Percentiles rank a stretch among this genome's conserved stretches.
These are phyloP conservation scores for Phyllachora maydis DNA, from an alignment of 2,329 filamentous ascomycete genomes.

Conservation along the genomic window DNA sequence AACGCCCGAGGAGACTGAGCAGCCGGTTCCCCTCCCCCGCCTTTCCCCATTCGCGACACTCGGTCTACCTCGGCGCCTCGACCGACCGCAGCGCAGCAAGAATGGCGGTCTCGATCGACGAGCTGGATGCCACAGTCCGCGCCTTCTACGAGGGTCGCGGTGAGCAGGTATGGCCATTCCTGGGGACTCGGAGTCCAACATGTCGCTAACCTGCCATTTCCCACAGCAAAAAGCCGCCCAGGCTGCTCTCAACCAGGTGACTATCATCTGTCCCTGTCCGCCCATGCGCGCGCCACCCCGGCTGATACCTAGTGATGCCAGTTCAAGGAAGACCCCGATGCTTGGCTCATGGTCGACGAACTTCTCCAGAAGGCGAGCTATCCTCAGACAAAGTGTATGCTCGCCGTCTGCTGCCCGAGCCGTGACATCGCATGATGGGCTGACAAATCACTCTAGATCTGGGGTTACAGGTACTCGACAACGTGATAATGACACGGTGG, in stretches of 20 bases:
- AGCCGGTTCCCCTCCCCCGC: no score
- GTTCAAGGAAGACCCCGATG: constrained; percentile 98
- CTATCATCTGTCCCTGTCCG: constrained; percentile 4
- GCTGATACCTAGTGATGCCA: constrained; percentile 19
- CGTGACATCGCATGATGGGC: constrained; percentile 4
- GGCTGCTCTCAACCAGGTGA: constrained; percentile 73
- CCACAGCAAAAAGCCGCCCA: constrained; percentile 88
- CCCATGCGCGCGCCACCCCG: constrained; percentile 1
- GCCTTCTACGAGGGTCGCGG: constrained; percentile 96
- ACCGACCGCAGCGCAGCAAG: constrained; percentile 13
- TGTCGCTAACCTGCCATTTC: constrained; percentile 15
- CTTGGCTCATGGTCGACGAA: constrained; percentile 94
- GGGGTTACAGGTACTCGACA: constrained; percentile 88
- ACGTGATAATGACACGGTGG: constrained; percentile 98
- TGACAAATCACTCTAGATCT: constrained; percentile 43
- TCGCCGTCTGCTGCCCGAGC: constrained; percentile 2
- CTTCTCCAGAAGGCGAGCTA: constrained; percentile 87
- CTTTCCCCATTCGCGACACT: constrained; percentile 10
- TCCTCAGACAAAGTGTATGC: constrained; percentile 86
- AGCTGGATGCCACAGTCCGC: constrained; percentile 91
- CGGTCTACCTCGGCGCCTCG: constrained; percentile 2
- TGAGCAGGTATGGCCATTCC: constrained; percentile 52
- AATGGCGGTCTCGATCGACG: constrained; percentile 61
- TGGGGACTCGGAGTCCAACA: constrained; percentile 2
- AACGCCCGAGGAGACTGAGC: no score